Evolutionary conservation across 768 basidiomycete genomes (phyloP).

Genomic region (Cystobasidium ongulense): DNA sequence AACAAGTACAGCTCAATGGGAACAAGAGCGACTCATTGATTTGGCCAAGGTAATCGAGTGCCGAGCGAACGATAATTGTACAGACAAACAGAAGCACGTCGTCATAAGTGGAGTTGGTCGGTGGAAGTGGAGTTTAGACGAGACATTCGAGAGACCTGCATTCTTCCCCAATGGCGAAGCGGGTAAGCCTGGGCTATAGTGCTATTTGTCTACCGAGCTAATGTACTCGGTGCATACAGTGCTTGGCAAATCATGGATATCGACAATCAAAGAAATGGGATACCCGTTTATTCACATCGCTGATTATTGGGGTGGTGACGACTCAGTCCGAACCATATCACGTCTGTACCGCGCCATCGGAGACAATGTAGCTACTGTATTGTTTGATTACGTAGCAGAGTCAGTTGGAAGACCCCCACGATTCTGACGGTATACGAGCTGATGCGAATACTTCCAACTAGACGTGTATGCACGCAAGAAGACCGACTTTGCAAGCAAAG

Average conservation of each 20-base stretch:
- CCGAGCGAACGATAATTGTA: background rate
- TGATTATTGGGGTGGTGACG: background rate
- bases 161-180: background rate
- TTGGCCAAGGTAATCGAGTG: background rate
- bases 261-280: background rate
- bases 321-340: background rate
- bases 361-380: background rate
- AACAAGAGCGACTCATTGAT: background rate
- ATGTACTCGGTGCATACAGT: background rate
- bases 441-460: too few relatives aligned
- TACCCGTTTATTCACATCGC: background rate
- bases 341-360: background rate
- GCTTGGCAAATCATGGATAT: background rate
- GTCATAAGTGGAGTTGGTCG: background rate
- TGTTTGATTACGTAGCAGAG: background rate
- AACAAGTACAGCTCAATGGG: background rate
- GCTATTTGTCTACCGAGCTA: background rate
- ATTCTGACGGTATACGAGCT: too few relatives aligned
- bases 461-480: background rate
- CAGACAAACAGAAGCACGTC: background rate
- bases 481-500: background rate
- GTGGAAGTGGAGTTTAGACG: background rate
- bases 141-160: background rate
- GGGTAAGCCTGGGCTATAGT: background rate
- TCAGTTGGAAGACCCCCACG: background rate